Evolutionary conservation across 495 filamentous ascomycete genomes (phyloP), one percentile per base, ranked within the genome.

Genomic region (Aspergillus cavernicola): DNA sequence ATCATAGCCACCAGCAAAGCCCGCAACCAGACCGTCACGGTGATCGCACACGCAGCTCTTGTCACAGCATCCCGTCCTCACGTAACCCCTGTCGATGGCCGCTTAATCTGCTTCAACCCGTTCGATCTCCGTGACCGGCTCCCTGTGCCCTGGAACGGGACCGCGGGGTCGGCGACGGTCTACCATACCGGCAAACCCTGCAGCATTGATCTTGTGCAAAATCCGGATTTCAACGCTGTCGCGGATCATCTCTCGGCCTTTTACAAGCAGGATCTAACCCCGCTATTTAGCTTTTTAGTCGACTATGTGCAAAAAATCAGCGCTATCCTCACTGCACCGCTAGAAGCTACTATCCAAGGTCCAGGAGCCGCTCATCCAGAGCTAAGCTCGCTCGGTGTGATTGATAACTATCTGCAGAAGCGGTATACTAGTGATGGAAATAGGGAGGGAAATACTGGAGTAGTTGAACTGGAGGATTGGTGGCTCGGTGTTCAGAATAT

Each of bases 401-500:
- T 66, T 10, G 54, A 64, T 22, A 19, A 45, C n/a, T 40, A 41
- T n/a, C n/a, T 68, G 0, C 31, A 52, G 35, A 13, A 16, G 7
- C 11, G 33, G 16, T 56, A 64, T 22, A 28, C 24, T 4, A 5
- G 5, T 9, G 9, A 9, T 4, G 18, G 35, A 4, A n/a, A n/a
- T n/a, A n/a, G n/a, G n/a, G n/a, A n/a, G n/a, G 37, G 37, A 11
- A 6, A 4, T 37, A 11, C 8, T 22, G 43, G 55, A 2, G 52
- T 37, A 2, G 6, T 66, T 6, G 43, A 59, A 18, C 38, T 68
- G 11, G 45, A 50, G 2, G 57, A 68, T 23, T 61, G 56, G 51
- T 64, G 57, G 63, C 15, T 68, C 9, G 63, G 40, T 6, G 59
- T 58, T 20, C 52, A 66, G 33, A 54, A 55, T 13, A 15, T 58